Conservation (phyloP, 148 eudicot species). For the Rhododendron vialii region DNA sequence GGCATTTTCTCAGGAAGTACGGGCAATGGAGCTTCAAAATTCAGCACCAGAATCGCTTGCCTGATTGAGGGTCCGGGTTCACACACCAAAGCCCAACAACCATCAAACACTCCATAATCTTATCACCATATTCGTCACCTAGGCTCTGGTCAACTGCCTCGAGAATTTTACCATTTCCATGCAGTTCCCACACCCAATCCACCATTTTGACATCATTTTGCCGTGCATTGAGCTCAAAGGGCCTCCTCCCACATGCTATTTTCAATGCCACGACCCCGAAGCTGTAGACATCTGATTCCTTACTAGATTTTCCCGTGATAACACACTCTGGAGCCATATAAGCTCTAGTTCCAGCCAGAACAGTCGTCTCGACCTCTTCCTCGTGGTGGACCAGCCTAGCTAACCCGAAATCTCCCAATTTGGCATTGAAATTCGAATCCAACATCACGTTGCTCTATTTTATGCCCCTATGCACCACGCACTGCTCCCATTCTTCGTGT, state of each 20-base stretch:
- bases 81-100: background rate
- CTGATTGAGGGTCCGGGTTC: background rate
- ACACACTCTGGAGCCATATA: background rate
- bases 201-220: background rate
- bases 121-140: background rate
- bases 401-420: background rate
- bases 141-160: background rate
- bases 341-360: background rate
- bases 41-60: background rate
- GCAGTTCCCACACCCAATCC: background rate
- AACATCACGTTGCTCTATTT: background rate
- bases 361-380: background rate
- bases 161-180: background rate
- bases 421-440: background rate
- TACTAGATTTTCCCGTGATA: background rate
- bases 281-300: background rate
- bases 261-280: background rate
- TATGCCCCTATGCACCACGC: background rate
- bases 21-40: background rate
- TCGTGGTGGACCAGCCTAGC: background rate
- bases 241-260: background rate
- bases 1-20: background rate
- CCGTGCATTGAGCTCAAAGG: background rate
- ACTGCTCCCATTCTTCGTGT: background rate
- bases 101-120: background rate